Evolutionary conservation across 768 basidiomycete species (phyloP).

Genomic region (Panus rudis): DNA sequence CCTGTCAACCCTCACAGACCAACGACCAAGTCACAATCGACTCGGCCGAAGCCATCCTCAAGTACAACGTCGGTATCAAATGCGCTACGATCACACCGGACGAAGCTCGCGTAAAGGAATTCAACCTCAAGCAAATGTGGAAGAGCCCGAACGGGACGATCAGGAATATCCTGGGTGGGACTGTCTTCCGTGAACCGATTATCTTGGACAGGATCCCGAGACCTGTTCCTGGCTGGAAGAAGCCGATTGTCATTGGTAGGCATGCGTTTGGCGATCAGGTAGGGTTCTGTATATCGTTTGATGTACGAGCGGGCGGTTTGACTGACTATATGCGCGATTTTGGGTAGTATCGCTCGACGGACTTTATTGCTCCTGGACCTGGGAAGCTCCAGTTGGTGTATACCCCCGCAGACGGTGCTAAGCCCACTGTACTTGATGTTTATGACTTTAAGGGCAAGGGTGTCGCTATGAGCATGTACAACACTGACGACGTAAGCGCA

Average conservation of each 20-base stretch:
- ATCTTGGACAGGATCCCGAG: constrained; percentile 85
- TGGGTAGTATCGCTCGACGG: constrained; percentile 81
- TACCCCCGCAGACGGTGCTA: constrained; percentile 72
- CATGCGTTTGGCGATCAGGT: constrained; percentile 98
- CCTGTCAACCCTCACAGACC: constrained; percentile 45
- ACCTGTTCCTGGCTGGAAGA: constrained; percentile 93
- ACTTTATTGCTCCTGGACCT: constrained; percentile 84
- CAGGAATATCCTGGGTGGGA: constrained; percentile 96
- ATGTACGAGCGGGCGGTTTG: constrained; percentile 2
- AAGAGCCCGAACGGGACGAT: constrained; percentile 96
- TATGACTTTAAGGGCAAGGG: constrained; percentile 92
- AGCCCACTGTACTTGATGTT: constrained; percentile 65
- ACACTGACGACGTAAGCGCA: constrained; percentile 76
- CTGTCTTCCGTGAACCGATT: constrained; percentile 98
- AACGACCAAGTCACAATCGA: constrained; percentile 91
- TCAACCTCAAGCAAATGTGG: constrained; percentile 99
- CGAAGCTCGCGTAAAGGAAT: constrained; percentile 92
- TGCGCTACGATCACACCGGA: constrained; percentile 99
- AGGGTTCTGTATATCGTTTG: constrained; percentile 16
- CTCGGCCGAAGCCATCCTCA: constrained; percentile 87
- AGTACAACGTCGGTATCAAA: constrained; percentile 97
- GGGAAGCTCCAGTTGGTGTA: constrained; percentile 93
- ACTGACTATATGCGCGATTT: background rate
- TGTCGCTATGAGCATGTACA: constrained; percentile 97
- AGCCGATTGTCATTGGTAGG: constrained; percentile 93